Percentiles rank a stretch among this genome's conserved stretches.
Evolutionary conservation across 805 yeast genomes (phyloP).

Genomic region (Priceomyces medius): DNA sequence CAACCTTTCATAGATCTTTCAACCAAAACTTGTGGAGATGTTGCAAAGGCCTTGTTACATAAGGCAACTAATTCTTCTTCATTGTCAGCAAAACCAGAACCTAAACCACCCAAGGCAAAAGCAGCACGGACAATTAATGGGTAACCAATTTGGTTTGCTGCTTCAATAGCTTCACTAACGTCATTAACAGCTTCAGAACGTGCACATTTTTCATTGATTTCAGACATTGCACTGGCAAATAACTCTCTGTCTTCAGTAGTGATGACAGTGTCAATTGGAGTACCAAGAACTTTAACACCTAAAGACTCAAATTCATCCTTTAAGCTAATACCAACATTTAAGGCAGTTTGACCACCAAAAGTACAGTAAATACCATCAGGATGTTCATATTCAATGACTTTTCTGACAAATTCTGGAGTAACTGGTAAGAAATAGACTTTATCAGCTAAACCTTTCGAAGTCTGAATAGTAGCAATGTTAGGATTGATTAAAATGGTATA

Average conservation of each 20-base stretch:
- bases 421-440: constrained; percentile 98
- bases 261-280: constrained; percentile 91
- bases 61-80: constrained; percentile 77
- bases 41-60: constrained; percentile 89
- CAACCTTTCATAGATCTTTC: constrained; percentile 98
- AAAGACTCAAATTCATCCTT: constrained; percentile 91
- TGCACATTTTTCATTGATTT: constrained; percentile 95
- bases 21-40: constrained; percentile 93
- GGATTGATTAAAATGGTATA: constrained; percentile 96
- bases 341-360: constrained; percentile 98
- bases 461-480: constrained; percentile 97
- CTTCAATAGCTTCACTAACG: constrained; percentile 78
- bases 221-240: constrained; percentile 91
- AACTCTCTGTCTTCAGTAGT: constrained; percentile 98
- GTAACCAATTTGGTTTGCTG: constrained; percentile 84
- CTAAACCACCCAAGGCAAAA: constrained; percentile 94
- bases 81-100: constrained; percentile 95
- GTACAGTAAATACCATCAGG: constrained; percentile 98
- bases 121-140: constrained; percentile 98
- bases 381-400: constrained; percentile 89
- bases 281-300: constrained; percentile 95
- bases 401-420: constrained; percentile 92
- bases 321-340: constrained; percentile 91
- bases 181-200: constrained; percentile 81
- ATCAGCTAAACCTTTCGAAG: constrained; percentile 96